phyloP scores from a whole-genome alignment of 2,329 filamentous ascomycete species.

The Venturia aucupariae region DNA sequence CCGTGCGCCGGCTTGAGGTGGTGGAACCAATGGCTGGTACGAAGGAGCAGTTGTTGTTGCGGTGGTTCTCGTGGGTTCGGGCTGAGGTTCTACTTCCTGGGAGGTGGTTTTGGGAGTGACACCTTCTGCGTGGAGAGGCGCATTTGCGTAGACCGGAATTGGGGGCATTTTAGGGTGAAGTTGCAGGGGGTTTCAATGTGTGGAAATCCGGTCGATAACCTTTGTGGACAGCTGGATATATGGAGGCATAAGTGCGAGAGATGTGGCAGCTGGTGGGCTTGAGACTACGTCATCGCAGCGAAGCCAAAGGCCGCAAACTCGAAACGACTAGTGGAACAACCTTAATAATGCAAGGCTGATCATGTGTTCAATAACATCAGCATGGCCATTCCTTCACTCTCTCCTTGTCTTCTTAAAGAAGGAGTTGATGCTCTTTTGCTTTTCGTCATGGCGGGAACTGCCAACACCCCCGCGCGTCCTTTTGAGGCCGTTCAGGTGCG shows the following conservation, averaged over 20 bases:
- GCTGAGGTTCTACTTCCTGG: constrained; percentile 29
- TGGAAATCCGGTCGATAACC: no score
- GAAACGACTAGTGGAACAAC: no score
- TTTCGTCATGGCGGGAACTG: constrained; percentile 63
- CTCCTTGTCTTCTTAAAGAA: constrained; percentile 48
- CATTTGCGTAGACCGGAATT: constrained; percentile 37
- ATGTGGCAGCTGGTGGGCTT: no score
- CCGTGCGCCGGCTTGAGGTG: constrained; percentile 25
- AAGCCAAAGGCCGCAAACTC: no score
- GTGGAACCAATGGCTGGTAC: constrained; percentile 23
- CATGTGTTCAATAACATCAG: no score
- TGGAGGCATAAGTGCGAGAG: no score
- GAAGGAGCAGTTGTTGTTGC: constrained; percentile 24
- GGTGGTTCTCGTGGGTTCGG: constrained; percentile 28
- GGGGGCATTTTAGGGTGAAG: constrained; percentile 33
- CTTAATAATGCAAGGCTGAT: no score
- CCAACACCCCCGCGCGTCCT: constrained; percentile 81
- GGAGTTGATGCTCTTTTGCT: constrained; percentile 64
- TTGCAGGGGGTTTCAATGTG: background rate
- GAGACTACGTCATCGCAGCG: no score
- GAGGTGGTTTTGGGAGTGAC: constrained; percentile 16
- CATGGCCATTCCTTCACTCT: background rate
- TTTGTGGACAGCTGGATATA: no score
- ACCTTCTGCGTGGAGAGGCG: constrained; percentile 32
- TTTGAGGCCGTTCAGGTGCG: constrained; percentile 65